Evolutionary conservation across 306 rosid genomes (phyloP), one percentile per base, ranked within the genome.

Genomic region (Urtica urens): DNA sequence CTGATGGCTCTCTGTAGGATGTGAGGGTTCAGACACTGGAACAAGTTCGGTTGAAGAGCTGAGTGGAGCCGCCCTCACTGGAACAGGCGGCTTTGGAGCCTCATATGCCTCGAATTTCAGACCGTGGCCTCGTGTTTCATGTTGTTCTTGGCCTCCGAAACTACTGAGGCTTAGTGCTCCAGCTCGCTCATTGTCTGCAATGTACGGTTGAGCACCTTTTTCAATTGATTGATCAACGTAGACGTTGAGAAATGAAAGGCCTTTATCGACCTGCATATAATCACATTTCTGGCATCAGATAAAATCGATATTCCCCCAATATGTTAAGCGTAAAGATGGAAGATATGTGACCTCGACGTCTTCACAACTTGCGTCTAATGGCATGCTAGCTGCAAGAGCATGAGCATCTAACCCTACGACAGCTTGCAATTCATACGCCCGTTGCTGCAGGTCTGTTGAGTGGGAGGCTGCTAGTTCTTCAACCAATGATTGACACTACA

Each of bases 381-480:
- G 93, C 70, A 86, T 52, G 58, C 78, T 76, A 62, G 42, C 54
- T 58, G 66, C 71, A 30, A 74, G 66, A 38, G 86, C 82, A 61
- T 26, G 64, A 45, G 75, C 64, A 57, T 78, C 81, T 72, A 81
- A 72, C 39, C 75, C 62, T 46, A 57, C 18, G 46, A 78, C 72
- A 47, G 76, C 80, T 76, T 77, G 96, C 71, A 82, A 74, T 71
- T 86, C 96, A 71, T 86, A 82, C 8, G 96, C 90, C 57, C 92
- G 94, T 58, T 86, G 96, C 74, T 86, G 94, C 78, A 86, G 62
- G 73, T 86, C 96, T 19, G 86, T 82, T 42, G 88, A 86, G 72
- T 86, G 75, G 58, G 96, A 81, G 25, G 96, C 93, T 43, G 82
- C 69, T 63, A 81, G 56, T 57, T 76, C 93, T 71, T 86, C 96